Base-by-base conservation (phyloP, 805 yeast genomes). In the Komagataella populi region DNA sequence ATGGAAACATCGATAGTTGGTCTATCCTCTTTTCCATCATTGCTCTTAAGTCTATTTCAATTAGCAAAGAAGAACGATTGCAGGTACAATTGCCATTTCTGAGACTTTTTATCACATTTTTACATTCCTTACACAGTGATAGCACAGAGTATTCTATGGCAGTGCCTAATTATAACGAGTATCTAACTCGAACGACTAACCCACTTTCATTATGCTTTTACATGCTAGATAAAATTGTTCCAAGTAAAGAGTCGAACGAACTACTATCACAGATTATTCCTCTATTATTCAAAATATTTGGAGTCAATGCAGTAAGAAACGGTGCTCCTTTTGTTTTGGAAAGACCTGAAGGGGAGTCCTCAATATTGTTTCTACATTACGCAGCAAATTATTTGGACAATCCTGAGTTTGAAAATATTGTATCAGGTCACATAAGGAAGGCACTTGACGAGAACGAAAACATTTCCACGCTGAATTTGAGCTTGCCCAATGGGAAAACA, bases 291-390 rank as follows among this genome's bases (percentile, higher is more conserved):
- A 52, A 57, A 8, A 64, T 64, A 23, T 70, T 70, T 50, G 83
- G 82, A 1, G 61, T 76, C 49, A 77, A 77, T 56, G 70, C 75
- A 23, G 57, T 74, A 20, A 68, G 62, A 53, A 74, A 74, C 54
- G 71, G 69, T 48, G 52, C 77, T 3, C 73, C 78, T 2, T 73
- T 69, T 55, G 70, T 75, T 12, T 23, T 51, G 14, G 17, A 30
- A 45, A 47, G 53, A 30, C 39, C 39, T 30, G 39, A 30, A 30
- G n/a, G 39, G 6, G 39, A 30, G 39, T 30, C 39, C 4, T 30
- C 39, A 30, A 12, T 30, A 30, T 30, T 30, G 39, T 30, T 30
- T 14, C 14, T 30, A 10, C 39, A 30, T 30, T 30, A 30, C 10
- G 10, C 39, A 5, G 39, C 39, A 5, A 30, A 5, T 14, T 30